A percentile compares a stretch with the other conserved stretches of the same genome.
phyloP scores from a whole-genome alignment of 768 basidiomycete genomes.

The Tubosaeta sp. region DNA sequence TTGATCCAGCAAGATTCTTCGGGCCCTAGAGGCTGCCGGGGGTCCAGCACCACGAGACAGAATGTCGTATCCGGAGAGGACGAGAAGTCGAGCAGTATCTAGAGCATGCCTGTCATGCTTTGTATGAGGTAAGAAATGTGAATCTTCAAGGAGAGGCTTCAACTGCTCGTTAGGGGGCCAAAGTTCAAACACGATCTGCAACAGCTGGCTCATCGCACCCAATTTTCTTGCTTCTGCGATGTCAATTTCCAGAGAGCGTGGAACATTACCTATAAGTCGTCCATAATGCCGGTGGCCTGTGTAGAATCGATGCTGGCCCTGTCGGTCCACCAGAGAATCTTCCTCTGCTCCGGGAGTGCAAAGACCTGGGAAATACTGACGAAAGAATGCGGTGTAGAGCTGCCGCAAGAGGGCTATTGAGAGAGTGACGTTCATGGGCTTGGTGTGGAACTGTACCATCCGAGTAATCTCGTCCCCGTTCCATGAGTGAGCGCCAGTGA shows the following conservation, averaged over 20 bases:
- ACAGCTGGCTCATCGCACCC: background rate
- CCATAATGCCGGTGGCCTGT: background rate
- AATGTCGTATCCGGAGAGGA: no score
- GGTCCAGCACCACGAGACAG: no score
- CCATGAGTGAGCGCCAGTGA: background rate
- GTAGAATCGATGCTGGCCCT: constrained; percentile 1
- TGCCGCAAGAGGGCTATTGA: background rate
- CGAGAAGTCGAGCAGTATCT: no score
- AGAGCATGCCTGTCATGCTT: no score
- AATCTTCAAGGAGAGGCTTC: background rate
- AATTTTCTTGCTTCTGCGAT: background rate
- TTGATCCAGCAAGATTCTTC: no score
- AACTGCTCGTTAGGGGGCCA: background rate
- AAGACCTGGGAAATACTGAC: background rate
- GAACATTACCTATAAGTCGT: background rate
- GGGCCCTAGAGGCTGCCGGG: no score
- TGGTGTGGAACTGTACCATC: background rate
- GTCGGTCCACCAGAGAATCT: background rate
- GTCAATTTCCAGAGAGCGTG: background rate
- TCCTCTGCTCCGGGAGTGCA: background rate
- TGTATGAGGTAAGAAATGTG: no score
- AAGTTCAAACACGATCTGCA: background rate
- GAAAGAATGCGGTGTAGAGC: background rate
- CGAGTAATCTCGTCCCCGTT: background rate
- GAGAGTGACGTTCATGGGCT: background rate